Base-by-base conservation (phyloP, 2,329 filamentous ascomycete species). In the Colletotrichum shisoi region DNA sequence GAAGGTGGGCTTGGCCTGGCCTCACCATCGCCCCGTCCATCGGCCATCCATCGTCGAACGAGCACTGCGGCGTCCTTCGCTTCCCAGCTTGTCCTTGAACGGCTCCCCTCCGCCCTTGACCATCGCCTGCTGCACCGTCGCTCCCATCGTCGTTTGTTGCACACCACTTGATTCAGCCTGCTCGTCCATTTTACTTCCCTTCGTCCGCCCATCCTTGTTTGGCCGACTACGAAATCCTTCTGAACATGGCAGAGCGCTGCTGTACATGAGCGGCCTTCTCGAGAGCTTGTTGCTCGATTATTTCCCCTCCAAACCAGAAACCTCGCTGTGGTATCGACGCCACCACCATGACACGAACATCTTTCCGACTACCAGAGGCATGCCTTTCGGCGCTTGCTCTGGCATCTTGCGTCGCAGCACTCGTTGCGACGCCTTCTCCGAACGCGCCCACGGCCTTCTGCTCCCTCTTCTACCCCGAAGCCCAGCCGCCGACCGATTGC, bases 381-480 rank as follows among this genome's bases (percentile, higher is more conserved):
- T 56, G 40, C 65, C 61, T 68, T 27, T 63, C 56, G 40, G 7
- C 24, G 31, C 61, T 68, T 45, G 62, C 44, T n/a, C 45, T 65
- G 19, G 48, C 49, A 45, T 51, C 48, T 44, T 54, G 39, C 19
- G 56, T 49, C 7, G 11, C 37, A 21, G 45, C 51, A 3, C 49
- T 70, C 27, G 63, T 52, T 37, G 51, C 54, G 52, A 59, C 57
- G 15, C 21, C 37, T 37, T 31, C 62, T 9, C 48, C 64, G 53
- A 46, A 45, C 42, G 54, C 67, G 56, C 63, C 57, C 40, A 57
- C 56, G 57, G 46, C 49, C 9, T 63, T 58, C 45, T 71, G 70
- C 57, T 69, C 68, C 49, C 62, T 70, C 17, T 70, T 71, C 66
- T 64, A 67, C 45, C 42, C 69, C 53, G 59, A 65, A 48, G 52